Percentiles rank a stretch among this genome's conserved stretches.
These are phyloP conservation scores for Dissoconium aciculare DNA, from an alignment of 2,329 filamentous ascomycete genomes.

Conservation along the genomic window DNA sequence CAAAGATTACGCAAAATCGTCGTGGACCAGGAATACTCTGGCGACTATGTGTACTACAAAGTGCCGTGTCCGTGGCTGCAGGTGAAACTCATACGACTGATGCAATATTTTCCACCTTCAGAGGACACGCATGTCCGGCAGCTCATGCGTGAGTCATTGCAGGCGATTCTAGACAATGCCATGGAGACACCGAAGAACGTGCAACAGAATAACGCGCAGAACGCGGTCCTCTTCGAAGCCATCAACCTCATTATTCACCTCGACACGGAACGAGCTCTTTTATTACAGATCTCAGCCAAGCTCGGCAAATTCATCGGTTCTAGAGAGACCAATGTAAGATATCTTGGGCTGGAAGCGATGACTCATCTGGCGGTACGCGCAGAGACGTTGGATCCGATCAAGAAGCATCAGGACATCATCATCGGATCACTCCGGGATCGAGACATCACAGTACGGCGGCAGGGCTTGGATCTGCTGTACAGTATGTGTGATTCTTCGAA, in stretches of 20 bases:
- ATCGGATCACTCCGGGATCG: constrained; percentile 85
- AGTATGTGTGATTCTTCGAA: constrained; percentile 99
- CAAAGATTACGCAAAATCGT: constrained; percentile 77
- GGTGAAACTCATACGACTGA: constrained; percentile 76
- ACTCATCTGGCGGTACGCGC: constrained; percentile 87
- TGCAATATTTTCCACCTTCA: constrained; percentile 94
- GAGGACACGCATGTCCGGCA: constrained; percentile 86
- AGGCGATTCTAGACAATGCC: constrained; percentile 79
- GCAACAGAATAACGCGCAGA: constrained; percentile 97
- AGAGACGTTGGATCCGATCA: constrained; percentile 91
- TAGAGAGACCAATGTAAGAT: constrained; percentile 90
- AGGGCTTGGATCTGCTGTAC: constrained; percentile 90
- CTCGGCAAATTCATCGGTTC: constrained; percentile 94
- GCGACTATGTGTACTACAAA: constrained; percentile 96
- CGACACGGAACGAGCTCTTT: constrained; percentile 82
- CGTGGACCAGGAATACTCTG: constrained; percentile 74
- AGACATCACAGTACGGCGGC: constrained; percentile 91
- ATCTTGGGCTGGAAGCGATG: constrained; percentile 93
- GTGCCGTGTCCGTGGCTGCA: constrained; percentile 99
- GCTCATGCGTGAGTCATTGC: constrained; percentile 80
- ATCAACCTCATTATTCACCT: constrained; percentile 98
- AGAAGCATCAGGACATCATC: constrained; percentile 94
- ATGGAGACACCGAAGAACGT: constrained; percentile 96
- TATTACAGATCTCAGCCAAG: constrained; percentile 87
- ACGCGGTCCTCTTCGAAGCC: constrained; percentile 92